Evolutionary conservation across 1,284 basidiomycete species (phyloP).

Genomic region (Amylostereum areolatum): DNA sequence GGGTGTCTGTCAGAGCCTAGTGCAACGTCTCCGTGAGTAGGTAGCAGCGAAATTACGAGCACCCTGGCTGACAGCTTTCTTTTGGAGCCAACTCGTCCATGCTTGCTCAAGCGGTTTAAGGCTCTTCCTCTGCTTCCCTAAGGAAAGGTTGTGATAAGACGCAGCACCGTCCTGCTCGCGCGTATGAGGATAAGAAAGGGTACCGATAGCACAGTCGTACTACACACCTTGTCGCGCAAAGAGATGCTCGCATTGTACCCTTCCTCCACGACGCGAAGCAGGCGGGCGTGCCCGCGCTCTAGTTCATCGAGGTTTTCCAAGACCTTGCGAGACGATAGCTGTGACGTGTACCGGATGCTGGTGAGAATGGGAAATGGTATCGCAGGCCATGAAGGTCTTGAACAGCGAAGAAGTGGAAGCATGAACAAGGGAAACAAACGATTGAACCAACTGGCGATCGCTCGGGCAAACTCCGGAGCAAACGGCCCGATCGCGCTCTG

Average conservation of each 20-base stretch:
- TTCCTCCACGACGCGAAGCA: not conserved
- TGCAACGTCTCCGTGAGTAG: constrained; percentile 14
- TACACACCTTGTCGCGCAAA: not conserved
- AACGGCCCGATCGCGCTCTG: not conserved
- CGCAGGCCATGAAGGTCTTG: too few relatives aligned
- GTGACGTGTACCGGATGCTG: not conserved
- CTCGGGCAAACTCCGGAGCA: not conserved
- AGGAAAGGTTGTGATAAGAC: not conserved
- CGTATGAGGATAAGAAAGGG: not conserved
- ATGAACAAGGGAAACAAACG: not conserved
- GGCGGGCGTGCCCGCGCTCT: not conserved
- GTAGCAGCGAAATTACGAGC: not conserved
- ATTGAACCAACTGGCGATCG: not conserved
- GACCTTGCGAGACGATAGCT: not conserved
- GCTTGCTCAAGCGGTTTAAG: constrained; percentile 1
- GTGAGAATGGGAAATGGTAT: not conserved
- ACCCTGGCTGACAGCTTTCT: constrained; percentile 1
- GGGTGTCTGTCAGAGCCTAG: constrained; percentile 65
- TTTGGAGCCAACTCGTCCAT: constrained; percentile 1
- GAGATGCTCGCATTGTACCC: not conserved
- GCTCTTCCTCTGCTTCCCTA: not conserved
- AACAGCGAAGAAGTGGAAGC: not conserved
- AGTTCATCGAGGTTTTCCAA: not conserved
- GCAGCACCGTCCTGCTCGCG: not conserved
- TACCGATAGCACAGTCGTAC: not conserved